phyloP scores from a whole-genome alignment of 2,329 filamentous ascomycete species.

The Aspergillus awamori region DNA sequence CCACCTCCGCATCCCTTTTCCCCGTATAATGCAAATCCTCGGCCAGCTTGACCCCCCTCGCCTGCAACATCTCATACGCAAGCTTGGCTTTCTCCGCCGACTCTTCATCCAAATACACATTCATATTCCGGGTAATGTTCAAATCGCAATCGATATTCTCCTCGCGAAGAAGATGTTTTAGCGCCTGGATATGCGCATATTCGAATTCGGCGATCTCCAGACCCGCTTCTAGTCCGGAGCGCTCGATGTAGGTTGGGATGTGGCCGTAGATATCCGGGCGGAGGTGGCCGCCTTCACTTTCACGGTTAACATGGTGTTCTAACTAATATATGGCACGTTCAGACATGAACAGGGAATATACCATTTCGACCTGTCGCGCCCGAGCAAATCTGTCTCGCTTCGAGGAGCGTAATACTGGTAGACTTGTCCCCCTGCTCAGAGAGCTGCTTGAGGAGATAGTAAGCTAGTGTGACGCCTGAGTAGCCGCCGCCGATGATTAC shows the following conservation, averaged over 20 bases:
- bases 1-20: conserved; percentile 34
- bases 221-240: conserved; percentile 41
- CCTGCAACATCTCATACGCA: conserved; percentile 36
- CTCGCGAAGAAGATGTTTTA: conserved; percentile 45
- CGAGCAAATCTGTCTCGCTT: conserved; percentile 47
- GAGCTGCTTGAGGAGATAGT: conserved; percentile 43
- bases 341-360: conserved; percentile 4
- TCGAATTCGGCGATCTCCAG: conserved; percentile 48
- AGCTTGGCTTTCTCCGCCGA: conserved; percentile 32
- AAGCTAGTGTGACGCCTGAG: conserved; percentile 49
- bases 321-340: not conserved
- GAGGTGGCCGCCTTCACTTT: conserved; percentile 41
- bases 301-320: too few species aligned
- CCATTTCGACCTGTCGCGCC: conserved; percentile 52
- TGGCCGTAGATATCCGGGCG: conserved; percentile 49
- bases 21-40: conserved; percentile 35
- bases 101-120: conserved; percentile 44
- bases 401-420: conserved; percentile 43
- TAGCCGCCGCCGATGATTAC: conserved; percentile 54
- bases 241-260: conserved; percentile 41
- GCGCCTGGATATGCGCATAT: conserved; percentile 42
- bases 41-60: conserved; percentile 30
- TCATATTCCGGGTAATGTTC: conserved; percentile 45
- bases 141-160: conserved; percentile 53
- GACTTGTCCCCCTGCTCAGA: conserved; percentile 7